Percentiles rank a stretch among this genome's conserved stretches.
phyloP scores from a whole-genome alignment of 495 filamentous ascomycete species.

The Aspergillus diversus region DNA sequence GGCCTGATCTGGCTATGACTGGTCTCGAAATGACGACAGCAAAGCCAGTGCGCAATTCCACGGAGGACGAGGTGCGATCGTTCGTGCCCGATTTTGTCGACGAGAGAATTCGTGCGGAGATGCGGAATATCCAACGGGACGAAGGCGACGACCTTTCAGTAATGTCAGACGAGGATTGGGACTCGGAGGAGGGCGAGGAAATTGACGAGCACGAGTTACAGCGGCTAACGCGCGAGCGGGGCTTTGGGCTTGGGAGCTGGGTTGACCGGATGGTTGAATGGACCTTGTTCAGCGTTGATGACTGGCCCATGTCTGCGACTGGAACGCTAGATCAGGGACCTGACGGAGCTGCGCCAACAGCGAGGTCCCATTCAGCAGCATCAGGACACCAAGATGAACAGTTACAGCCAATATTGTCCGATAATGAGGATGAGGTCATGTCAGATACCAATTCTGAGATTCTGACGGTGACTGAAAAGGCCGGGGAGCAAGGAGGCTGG shows the following conservation, averaged over 20 bases:
- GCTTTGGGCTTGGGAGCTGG: conserved; percentile 73
- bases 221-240: conserved; percentile 55
- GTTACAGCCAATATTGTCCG: conserved; percentile 15
- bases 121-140: conserved; percentile 37
- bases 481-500: conserved; percentile 65
- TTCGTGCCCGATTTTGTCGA: conserved; percentile 49
- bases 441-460: conserved; percentile 29
- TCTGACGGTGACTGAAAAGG: conserved; percentile 38
- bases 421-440: conserved; percentile 32
- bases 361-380: conserved; percentile 1
- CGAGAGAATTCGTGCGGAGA: conserved; percentile 48
- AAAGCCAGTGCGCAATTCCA: conserved; percentile 3
- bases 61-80: conserved; percentile 20
- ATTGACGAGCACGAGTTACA: conserved; percentile 51
- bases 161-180: conserved; percentile 22
- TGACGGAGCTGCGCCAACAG: neutral
- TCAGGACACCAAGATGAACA: conserved; percentile 30
- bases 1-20: conserved; percentile 45
- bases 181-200: conserved; percentile 37
- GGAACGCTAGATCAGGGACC: neutral
- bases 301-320: conserved; percentile 40
- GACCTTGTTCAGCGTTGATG: conserved; percentile 76
- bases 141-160: conserved; percentile 11
- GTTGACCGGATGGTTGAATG: conserved; percentile 76
- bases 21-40: conserved; percentile 20